Evolutionary conservation across 345 rosid species (phyloP).

Genomic region (Toxicodendron radicans): DNA sequence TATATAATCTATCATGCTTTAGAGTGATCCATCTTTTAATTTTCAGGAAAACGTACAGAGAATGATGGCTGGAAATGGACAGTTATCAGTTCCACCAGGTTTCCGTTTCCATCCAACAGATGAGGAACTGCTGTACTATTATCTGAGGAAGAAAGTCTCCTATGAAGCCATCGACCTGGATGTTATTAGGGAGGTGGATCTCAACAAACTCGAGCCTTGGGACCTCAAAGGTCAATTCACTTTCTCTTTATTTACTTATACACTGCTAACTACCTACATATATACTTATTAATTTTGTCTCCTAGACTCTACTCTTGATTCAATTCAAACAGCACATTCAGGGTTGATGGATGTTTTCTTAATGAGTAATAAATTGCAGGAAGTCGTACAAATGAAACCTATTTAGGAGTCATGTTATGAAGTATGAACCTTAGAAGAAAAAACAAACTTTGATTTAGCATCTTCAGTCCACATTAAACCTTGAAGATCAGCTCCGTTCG

Average conservation of each 20-base stretch:
- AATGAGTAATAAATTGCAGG: too few relatives aligned
- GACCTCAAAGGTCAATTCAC: conserved; percentile 77
- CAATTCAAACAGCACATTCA: too few relatives aligned
- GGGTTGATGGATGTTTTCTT: too few relatives aligned
- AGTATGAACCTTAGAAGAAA: too few relatives aligned
- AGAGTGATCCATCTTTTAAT: background rate
- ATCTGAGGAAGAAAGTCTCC: conserved; percentile 91
- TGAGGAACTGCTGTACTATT: conserved; percentile 92
- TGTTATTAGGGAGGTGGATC: conserved; percentile 94
- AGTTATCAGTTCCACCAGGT: conserved; percentile 89
- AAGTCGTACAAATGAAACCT: too few relatives aligned
- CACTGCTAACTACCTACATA: background rate
- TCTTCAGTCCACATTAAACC: background rate
- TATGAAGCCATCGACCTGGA: conserved; percentile 94
- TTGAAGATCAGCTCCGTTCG: background rate
- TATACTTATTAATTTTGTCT: background rate
- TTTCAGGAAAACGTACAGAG: conserved; percentile 10
- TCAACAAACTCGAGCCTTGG: conserved; percentile 99
- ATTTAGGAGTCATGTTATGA: too few relatives aligned
- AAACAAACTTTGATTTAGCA: background rate
- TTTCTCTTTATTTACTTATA: background rate
- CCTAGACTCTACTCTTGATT: too few relatives aligned
- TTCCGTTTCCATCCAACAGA: conserved; percentile 96
- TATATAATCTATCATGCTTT: background rate
- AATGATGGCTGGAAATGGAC: conserved; percentile 70